Conservation (phyloP, 129 eudicot genomes). For the Rutidosis leptorrhynchoides region DNA sequence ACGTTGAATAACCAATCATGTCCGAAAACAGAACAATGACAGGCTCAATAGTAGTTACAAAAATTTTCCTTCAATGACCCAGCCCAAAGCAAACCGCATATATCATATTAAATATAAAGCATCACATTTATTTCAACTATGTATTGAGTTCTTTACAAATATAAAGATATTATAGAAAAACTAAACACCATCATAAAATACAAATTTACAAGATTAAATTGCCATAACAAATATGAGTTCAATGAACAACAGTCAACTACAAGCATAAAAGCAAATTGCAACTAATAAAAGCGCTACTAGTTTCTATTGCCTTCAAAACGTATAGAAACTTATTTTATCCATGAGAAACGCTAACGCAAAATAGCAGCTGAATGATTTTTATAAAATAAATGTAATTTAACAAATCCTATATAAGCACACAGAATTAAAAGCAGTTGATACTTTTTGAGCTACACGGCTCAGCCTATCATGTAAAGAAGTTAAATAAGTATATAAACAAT, state of each 20-base stretch:
- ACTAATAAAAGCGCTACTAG: not conserved
- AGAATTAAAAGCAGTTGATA: not conserved
- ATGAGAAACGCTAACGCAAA: not conserved
- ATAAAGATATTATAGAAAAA: too few species aligned
- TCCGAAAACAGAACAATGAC: not conserved
- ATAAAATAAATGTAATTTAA: too few species aligned
- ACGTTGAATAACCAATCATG: not conserved
- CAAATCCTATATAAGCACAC: not conserved
- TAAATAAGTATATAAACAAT: too few species aligned
- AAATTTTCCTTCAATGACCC: too few species aligned
- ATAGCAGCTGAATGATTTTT: slow-evolving; percentile 26
- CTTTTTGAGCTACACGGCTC: not conserved
- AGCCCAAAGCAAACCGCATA: not conserved
- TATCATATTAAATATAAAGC: not conserved
- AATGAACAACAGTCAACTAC: not conserved
- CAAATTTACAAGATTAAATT: not conserved
- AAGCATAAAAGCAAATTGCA: not conserved
- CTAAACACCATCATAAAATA: not conserved
- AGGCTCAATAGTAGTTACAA: not conserved
- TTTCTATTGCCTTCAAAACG: not conserved
- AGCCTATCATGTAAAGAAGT: not conserved
- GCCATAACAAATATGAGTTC: not conserved
- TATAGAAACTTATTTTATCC: not conserved
- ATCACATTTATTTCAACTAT: slow-evolving; percentile 75
- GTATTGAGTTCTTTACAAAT: slow-evolving; percentile 4